These are phyloP conservation scores for Psidium friedrichsthalianum DNA, from an alignment of 345 rosid species.

Conservation along the genomic window DNA sequence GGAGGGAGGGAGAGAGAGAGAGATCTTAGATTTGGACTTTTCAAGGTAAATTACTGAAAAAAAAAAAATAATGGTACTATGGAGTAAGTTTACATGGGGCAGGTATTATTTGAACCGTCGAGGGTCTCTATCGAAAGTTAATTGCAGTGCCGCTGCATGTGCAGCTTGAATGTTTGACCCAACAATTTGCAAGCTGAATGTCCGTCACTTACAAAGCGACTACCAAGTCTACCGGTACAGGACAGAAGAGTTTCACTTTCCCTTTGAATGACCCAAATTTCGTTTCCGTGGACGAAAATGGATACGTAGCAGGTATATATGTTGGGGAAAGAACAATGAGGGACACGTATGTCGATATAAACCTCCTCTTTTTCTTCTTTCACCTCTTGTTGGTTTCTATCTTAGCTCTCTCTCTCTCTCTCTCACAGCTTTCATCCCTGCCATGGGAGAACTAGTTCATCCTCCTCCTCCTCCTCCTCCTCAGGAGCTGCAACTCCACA, in stretches of 20 bases:
- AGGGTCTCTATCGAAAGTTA: not conserved
- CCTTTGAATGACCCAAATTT: not conserved
- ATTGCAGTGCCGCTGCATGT: not conserved
- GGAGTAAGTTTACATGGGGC: not conserved
- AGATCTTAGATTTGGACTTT: not conserved
- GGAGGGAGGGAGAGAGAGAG: not conserved
- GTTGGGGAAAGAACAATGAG: not conserved
- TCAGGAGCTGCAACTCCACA: not conserved
- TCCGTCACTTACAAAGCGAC: not conserved
- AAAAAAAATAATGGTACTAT: not conserved
- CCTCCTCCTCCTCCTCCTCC: not conserved
- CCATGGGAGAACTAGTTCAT: not conserved
- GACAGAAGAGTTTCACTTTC: not conserved
- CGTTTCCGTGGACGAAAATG: not conserved
- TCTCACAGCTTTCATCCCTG: not conserved
- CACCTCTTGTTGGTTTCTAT: not conserved
- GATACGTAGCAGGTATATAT: not conserved
- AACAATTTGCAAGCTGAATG: not conserved
- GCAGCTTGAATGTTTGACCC: not conserved
- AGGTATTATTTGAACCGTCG: not conserved
- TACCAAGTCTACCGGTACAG: not conserved
- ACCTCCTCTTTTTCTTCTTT: not conserved
- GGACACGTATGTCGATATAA: not conserved
- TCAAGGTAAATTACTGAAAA: not conserved
- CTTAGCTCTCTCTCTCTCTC: not conserved